Conservation (phyloP, 148 eudicot species). For the Heliamphora exappendiculata region DNA sequence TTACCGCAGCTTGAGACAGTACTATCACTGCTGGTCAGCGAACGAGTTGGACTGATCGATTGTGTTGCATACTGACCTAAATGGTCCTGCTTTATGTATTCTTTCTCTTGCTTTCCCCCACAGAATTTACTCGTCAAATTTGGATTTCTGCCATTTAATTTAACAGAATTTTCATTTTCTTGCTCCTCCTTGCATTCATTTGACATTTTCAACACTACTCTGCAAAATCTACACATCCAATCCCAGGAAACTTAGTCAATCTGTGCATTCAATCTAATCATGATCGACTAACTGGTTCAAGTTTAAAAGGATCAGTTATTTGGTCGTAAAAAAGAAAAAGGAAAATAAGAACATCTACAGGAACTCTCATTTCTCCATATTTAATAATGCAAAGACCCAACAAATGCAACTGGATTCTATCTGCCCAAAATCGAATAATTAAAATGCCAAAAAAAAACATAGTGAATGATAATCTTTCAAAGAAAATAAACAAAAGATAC, state of each 20-base stretch:
- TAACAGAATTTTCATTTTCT: conserved; percentile 20
- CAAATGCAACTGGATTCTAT: background rate
- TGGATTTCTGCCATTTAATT: conserved; percentile 15
- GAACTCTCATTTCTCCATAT: background rate
- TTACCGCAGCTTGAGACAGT: conserved; percentile 53
- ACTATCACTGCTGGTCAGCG: conserved; percentile 47
- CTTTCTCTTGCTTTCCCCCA: conserved; percentile 22
- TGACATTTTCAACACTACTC: conserved; percentile 16
- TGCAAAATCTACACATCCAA: conserved; percentile 30
- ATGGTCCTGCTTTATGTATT: conserved; percentile 24
- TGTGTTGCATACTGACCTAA: conserved; percentile 22
- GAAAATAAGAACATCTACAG: background rate
- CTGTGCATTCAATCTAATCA: conserved; percentile 5
- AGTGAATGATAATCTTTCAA: too few relatives aligned
- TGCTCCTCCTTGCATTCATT: conserved; percentile 37
- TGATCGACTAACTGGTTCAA: background rate
- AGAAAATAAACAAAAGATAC: background rate
- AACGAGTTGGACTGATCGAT: conserved; percentile 23
- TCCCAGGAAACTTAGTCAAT: conserved; percentile 10
- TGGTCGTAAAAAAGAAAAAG: background rate
- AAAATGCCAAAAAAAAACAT: background rate
- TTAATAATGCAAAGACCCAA: background rate
- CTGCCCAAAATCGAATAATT: background rate
- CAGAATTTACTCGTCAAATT: conserved; percentile 18
- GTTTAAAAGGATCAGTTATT: background rate